These are phyloP conservation scores for Pichia kluyveri DNA, from an alignment of 805 yeast genomes.

Conservation along the genomic window DNA sequence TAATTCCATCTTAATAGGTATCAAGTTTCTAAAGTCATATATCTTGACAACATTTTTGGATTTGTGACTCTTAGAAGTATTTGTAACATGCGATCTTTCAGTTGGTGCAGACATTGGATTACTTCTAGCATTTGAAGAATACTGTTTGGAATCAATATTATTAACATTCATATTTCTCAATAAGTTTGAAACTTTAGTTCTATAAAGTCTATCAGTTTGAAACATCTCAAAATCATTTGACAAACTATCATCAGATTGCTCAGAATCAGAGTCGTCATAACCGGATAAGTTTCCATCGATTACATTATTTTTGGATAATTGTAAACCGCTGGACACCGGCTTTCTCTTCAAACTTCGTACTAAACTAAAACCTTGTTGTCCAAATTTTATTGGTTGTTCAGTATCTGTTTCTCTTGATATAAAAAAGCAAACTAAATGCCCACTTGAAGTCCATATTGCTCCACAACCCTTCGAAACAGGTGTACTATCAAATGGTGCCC, in stretches of 20 bases:
- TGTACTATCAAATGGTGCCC: conserved; percentile 56
- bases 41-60: conserved; percentile 51
- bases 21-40: conserved; percentile 55
- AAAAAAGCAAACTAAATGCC: conserved; percentile 76
- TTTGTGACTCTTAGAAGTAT: conserved; percentile 14
- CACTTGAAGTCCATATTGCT: conserved; percentile 76
- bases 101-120: conserved; percentile 31
- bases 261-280: conserved; percentile 20
- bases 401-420: conserved; percentile 43
- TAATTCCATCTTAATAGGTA: conserved; percentile 67
- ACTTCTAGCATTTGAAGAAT: conserved; percentile 19
- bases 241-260: conserved; percentile 47
- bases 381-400: conserved; percentile 36
- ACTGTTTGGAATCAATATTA: conserved; percentile 18
- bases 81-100: conserved; percentile 24
- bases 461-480: conserved; percentile 94
- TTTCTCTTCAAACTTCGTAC: conserved; percentile 23
- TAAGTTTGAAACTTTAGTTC: conserved; percentile 46
- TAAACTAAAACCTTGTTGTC: conserved; percentile 44
- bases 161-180: conserved; percentile 25
- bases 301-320: neutral
- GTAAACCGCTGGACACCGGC: conserved; percentile 17
- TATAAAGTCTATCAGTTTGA: conserved; percentile 43
- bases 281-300: conserved; percentile 4
- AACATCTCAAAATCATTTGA: conserved; percentile 61